Evolutionary conservation across 73 alveolate species (phyloP), one percentile per base, ranked within the genome.

Genomic region (Effrenium voratum): DNA sequence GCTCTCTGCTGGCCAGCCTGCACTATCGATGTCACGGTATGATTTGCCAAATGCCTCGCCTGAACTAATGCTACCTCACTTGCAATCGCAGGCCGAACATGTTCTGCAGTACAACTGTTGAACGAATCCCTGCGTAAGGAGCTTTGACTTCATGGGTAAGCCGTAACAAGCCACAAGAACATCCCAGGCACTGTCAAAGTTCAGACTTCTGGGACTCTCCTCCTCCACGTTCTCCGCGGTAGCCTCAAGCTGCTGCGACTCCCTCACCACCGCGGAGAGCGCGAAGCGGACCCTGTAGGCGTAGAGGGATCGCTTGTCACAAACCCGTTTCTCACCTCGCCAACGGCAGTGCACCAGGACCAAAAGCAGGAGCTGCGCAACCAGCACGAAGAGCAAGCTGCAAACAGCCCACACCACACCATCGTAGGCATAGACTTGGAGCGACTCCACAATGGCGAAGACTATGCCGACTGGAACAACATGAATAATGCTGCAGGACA

Each of bases 401-500:
- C 10, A 73, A 82, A 82, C 36, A 34, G 92, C 75, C 92, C 92
- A 82, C 34, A 47, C 36, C 40, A 24, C 43, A 40, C 49, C 92
- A 22, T n/a, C 40, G 5, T 41, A 0, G 0, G 38, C 40, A 28
- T 44, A 13, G 24, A 10, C 36, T 44, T 79, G 47, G 28, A 66
- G 72, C 44, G 30, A 47, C 80, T 68, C 73, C 59, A 66, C 97
- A 73, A 90, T 50, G 59, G 43, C 15, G 43, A 68, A 90, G 75
- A 55, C 55, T n/a, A 75, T 38, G 41, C 43, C 97, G 38, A 90
- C 41, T 28, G 97, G 97, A 55, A 49, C 24, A 44, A 90, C 43
- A 15, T 90, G 97, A 55, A 90, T 24, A 26, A 90, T 73, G 97
- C 97, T 90, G 87, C 66, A 90, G 75, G 36, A 38, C 19, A 45